Evolutionary conservation across 495 filamentous ascomycete genomes (phyloP), one percentile per base, ranked within the genome.

Genomic region (Penicillium salamii): DNA sequence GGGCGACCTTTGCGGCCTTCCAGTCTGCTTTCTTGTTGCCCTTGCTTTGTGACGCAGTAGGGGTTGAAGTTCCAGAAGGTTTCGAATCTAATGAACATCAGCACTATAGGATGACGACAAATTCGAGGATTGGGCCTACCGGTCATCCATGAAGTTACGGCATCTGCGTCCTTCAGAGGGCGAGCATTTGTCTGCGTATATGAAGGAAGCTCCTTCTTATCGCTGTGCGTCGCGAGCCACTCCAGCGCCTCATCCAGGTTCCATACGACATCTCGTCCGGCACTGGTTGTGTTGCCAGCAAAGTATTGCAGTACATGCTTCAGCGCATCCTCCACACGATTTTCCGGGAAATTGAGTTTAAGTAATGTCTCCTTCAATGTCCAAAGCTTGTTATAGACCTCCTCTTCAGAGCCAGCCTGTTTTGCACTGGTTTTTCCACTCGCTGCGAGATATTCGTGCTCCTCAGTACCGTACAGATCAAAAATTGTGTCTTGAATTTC

Each of bases 221-320:
- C 69, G 58, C 82, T 86, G 54, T 90, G 78, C 52, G 87, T 71
- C 17, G 89, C 88, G 15, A 97, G 72, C 89, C 88, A 96, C 56
- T 95, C 88, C 23, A 97, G 55, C n/a, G 81, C 79, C 62, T 93
- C 90, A 49, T 93, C 86, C 38, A 97, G 68, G 15, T 91, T 91
- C 86, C 90, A 95, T 9, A 89, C 77, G 4, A 73, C 66, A 33
- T 93, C 89, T 50, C 83, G 87, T 53, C 71, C 71, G 26, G 65
- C 54, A 17, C 62, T 64, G 15, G 61, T 49, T 9, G 82, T 71
- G 52, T 75, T 77, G 6, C 75, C 76, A 15, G 76, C 72, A 55
- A 82, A 80, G 31, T 72, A 71, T 26, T 78, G 69, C 36, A 90
- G 65, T 9, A 90, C 73, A 57, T 84, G 79, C 48, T 80, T 77